Base-by-base conservation (phyloP, 2,329 filamentous ascomycete genomes). In the Epichloe gansuensis region DNA sequence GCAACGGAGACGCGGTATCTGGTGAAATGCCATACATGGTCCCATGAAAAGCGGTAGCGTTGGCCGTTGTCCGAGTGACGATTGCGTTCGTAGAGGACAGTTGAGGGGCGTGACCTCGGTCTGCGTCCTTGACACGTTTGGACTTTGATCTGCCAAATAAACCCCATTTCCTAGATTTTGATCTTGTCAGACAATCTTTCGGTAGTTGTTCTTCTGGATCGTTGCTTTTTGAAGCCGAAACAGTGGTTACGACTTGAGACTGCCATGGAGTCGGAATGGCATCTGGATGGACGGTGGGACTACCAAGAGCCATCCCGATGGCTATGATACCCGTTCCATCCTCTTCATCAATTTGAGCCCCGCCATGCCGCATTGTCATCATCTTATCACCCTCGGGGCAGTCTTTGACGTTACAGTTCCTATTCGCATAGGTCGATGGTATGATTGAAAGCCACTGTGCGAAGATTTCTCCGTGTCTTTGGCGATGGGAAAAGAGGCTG, bases 241-340 rank as follows among this genome's bases (percentile, higher is more conserved):
- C 59, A 11, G 59, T 60, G 48, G 61, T 61, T 48, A 55, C 37
- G 15, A 51, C 48, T 46, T 62, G 61, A 21, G 61, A 63, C 37
- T 61, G 65, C 58, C 63, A 67, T 37, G 63, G 63, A 21, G 58
- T 55, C 38, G 58, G 56, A 38, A 50, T 52, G 51, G 51, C 52
- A 37, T 57, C 54, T 37, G 69, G 68, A 15, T 68, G 65, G 41
- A 71, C 70, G n/a, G 74, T 70, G 25, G 86, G 86, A 61, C 85
- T 89, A 35, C 85, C 86, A 52, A 89, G 69, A 1, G 86, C 86
- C 75, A 90, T 83, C 9, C 86, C 86, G 56, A 90, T 89, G 59
- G 72, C 74, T 55, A 64, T 63, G n/a, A 65, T 57, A 11, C 61
- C 61, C 21, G 59, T 62, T 42, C 61, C 58, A 12, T 57, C 48